phyloP scores from a whole-genome alignment of 2,329 filamentous ascomycete species.

The Fusarium illudens region DNA sequence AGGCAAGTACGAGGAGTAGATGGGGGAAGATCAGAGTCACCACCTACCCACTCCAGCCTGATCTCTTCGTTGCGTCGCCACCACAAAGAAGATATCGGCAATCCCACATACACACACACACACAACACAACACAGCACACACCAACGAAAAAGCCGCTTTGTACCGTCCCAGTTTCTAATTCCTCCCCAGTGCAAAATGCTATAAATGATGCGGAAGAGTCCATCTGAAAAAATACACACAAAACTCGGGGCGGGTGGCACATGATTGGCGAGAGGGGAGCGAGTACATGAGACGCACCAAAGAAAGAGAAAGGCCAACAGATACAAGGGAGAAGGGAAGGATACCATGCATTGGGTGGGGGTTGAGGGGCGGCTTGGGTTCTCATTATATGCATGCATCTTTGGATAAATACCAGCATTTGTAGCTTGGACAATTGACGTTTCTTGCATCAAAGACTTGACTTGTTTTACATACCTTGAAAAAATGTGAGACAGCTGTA shows the following conservation, averaged over 20 bases:
- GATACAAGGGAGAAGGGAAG: slow-evolving; percentile 33
- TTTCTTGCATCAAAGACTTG: slow-evolving; percentile 31
- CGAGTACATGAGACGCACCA: slow-evolving; percentile 1
- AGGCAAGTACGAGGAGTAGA: slow-evolving; percentile 73
- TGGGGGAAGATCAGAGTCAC: neutral
- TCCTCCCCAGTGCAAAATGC: slow-evolving; percentile 22
- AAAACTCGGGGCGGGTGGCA: neutral
- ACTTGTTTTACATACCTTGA: neutral
- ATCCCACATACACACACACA: neutral
- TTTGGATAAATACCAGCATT: slow-evolving; percentile 43
- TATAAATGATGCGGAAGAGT: slow-evolving; percentile 24
- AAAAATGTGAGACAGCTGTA: neutral
- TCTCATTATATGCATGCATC: slow-evolving; percentile 42
- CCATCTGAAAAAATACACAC: slow-evolving; percentile 15
- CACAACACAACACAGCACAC: neutral
- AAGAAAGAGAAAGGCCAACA: slow-evolving; percentile 10
- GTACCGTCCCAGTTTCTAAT: slow-evolving; percentile 26
- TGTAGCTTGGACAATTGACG: slow-evolving; percentile 41
- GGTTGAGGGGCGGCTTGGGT: slow-evolving; percentile 29
- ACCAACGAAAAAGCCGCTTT: neutral
- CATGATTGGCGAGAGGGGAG: neutral
- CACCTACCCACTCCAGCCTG: neutral
- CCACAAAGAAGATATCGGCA: neutral
- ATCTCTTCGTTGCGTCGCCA: neutral
- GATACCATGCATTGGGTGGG: slow-evolving; percentile 40